Evolutionary conservation across 1,139 yeast genomes (phyloP), one percentile per base, ranked within the genome.

Genomic region (Zygoascus sp.): DNA sequence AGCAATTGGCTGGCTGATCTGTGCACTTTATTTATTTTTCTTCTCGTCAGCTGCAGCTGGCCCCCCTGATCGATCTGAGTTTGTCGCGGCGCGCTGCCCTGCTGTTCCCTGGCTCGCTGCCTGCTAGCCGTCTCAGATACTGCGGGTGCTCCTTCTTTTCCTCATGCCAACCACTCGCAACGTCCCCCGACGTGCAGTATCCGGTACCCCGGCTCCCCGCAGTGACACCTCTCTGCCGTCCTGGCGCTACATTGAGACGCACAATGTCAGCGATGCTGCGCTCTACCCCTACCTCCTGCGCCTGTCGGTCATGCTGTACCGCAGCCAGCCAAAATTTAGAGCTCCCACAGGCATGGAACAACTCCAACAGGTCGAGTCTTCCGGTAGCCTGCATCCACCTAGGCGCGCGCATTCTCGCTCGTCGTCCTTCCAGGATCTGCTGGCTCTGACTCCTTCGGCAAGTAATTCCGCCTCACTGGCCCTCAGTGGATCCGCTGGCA

Each of bases 221-320:
- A 25, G n/a, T 25, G 4, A 25, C 28, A 3, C 4, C n/a, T 25
- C 28, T 7, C 28, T 10, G 27, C 52, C 59, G 8, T 50, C 58
- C 5, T 55, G 60, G 58, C 44, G 57, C 20, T 50, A 49, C 22
- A 47, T 54, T 25, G 52, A 53, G 28, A 32, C 40, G 20, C 47
- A 51, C 17, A 48, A 50, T 34, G 50, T 64, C 36, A 48, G 59
- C 25, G 66, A 64, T 42, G 54, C 59, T 34, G 53, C 58, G 35
- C 52, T 67, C 19, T 63, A 64, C 47, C 59, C 65, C 30, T 63
- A 59, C 50, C 52, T 66, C 21, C 44, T 65, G 28, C 58, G 67
- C 41, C 50, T 66, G 20, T 61, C 66, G 7, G 58, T 66, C 21
- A 50, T 66, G 22, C 57, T 59, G n/a, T 65, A 64, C 45, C 55